Evolutionary conservation across 1,284 basidiomycete genomes (phyloP).

Genomic region (Gomphus sp.): DNA sequence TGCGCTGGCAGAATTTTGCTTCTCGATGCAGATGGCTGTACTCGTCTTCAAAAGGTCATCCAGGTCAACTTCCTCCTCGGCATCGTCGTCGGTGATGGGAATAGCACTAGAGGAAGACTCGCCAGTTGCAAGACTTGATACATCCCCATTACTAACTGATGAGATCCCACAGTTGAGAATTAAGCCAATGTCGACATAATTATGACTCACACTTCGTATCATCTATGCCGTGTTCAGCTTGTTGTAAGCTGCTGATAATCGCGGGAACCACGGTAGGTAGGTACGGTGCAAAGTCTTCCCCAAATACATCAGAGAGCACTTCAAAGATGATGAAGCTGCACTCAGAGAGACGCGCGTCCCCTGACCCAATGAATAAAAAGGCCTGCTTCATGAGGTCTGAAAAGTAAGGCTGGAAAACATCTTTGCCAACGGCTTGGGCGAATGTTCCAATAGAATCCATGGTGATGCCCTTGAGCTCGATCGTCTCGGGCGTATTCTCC

Average conservation of each 20-base stretch:
- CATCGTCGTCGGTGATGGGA: slow-evolving; percentile 43
- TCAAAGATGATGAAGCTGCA: slow-evolving; percentile 99
- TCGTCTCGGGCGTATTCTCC: slow-evolving; percentile 68
- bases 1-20: slow-evolving; percentile 97
- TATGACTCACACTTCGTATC: slow-evolving; percentile 26
- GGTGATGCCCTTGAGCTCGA: slow-evolving; percentile 91
- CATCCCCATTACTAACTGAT: slow-evolving; percentile 36
- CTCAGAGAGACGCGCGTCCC: slow-evolving; percentile 84
- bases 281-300: slow-evolving; percentile 87
- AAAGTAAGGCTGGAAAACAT: slow-evolving; percentile 94
- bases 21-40: slow-evolving; percentile 96
- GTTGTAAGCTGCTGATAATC: slow-evolving; percentile 79
- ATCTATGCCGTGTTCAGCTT: slow-evolving; percentile 62
- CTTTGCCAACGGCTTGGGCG: slow-evolving; percentile 93
- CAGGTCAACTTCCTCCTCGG: slow-evolving; percentile 69
- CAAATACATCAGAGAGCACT: slow-evolving; percentile 95
- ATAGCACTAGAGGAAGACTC: slow-evolving; percentile 63
- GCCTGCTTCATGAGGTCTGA: slow-evolving; percentile 93
- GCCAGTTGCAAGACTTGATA: slow-evolving; percentile 61
- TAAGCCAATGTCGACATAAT: not conserved
- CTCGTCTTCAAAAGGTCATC: slow-evolving; percentile 88
- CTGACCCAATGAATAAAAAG: slow-evolving; percentile 85
- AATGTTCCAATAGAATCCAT: slow-evolving; percentile 99
- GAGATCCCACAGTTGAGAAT: slow-evolving; percentile 25
- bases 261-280: slow-evolving; percentile 83